phyloP scores from a whole-genome alignment of 2,329 filamentous ascomycete species.

The Alternaria dauci region DNA sequence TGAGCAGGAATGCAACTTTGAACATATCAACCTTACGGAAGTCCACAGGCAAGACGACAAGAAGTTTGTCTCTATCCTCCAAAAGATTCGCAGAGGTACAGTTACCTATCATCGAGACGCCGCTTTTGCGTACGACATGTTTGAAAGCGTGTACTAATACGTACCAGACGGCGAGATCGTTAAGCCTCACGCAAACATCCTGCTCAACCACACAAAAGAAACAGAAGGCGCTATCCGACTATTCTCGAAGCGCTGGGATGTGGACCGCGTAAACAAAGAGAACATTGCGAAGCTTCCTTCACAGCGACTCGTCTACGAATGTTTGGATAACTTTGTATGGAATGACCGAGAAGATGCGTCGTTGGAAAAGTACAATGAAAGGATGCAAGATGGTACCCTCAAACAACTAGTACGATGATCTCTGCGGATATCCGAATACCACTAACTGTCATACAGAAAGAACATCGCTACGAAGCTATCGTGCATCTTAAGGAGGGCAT shows the following conservation, averaged over 20 bases:
- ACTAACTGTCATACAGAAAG: slow-evolving; percentile 27
- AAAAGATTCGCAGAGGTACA: slow-evolving; percentile 62
- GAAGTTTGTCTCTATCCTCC: slow-evolving; percentile 63
- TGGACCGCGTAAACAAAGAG: slow-evolving; percentile 44
- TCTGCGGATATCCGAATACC: background rate
- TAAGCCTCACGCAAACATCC: slow-evolving; percentile 49
- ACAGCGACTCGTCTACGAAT: slow-evolving; percentile 36
- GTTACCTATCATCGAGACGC: background rate
- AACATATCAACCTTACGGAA: slow-evolving; percentile 60
- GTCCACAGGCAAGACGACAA: slow-evolving; percentile 67
- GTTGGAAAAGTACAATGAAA: slow-evolving; percentile 19
- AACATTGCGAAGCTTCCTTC: slow-evolving; percentile 45
- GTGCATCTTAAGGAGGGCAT: slow-evolving; percentile 61
- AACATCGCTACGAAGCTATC: slow-evolving; percentile 58
- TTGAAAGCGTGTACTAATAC: slow-evolving; percentile 2
- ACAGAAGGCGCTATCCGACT: slow-evolving; percentile 57
- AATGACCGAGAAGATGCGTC: slow-evolving; percentile 34
- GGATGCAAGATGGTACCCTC: slow-evolving; percentile 19
- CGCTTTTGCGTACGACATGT: background rate
- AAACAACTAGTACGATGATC: slow-evolving; percentile 27
- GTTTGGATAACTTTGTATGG: slow-evolving; percentile 56
- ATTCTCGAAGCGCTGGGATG: slow-evolving; percentile 53
- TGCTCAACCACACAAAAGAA: slow-evolving; percentile 58
- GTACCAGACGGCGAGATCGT: slow-evolving; percentile 39
- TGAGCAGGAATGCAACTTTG: slow-evolving; percentile 59